Evolutionary conservation across 2,329 filamentous ascomycete species (phyloP).

Genomic region (Diaporthe citriasiana): DNA sequence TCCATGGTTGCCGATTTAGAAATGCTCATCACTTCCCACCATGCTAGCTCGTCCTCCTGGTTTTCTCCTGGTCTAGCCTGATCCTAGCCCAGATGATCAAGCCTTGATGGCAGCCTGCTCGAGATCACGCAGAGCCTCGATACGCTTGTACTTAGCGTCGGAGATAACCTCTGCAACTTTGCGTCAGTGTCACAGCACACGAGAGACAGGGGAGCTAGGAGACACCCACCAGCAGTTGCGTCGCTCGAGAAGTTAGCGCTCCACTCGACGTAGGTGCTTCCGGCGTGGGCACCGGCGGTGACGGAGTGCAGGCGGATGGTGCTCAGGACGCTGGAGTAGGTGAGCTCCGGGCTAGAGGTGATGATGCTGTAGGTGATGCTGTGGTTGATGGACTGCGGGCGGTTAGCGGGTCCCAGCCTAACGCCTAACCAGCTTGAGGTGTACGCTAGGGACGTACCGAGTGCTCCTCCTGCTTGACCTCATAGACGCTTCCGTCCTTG

Average conservation of each 20-base stretch:
- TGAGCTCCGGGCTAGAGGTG: slow-evolving; percentile 73
- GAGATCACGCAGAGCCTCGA: slow-evolving; percentile 77
- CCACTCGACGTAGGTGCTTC: slow-evolving; percentile 78
- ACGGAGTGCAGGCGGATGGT: slow-evolving; percentile 76
- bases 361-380: slow-evolving; percentile 83
- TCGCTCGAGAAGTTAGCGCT: slow-evolving; percentile 78
- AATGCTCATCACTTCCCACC: not conserved
- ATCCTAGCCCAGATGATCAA: not conserved
- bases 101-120: slow-evolving; percentile 63
- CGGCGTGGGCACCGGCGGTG: slow-evolving; percentile 75
- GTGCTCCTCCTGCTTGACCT: slow-evolving; percentile 84
- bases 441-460: slow-evolving; percentile 63
- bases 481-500: slow-evolving; percentile 76
- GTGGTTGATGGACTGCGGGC: slow-evolving; percentile 74
- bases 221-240: slow-evolving; percentile 73
- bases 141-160: slow-evolving; percentile 83
- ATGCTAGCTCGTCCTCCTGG: not conserved
- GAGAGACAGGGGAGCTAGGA: not conserved
- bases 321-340: slow-evolving; percentile 76
- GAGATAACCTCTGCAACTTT: slow-evolving; percentile 72
- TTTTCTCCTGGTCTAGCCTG: not conserved
- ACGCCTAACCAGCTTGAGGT: not conserved
- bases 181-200: slow-evolving; percentile 41
- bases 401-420: not conserved
- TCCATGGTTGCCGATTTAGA: not conserved